phyloP scores from a whole-genome alignment of 345 rosid genomes.

The Lumnitzera littorea region DNA sequence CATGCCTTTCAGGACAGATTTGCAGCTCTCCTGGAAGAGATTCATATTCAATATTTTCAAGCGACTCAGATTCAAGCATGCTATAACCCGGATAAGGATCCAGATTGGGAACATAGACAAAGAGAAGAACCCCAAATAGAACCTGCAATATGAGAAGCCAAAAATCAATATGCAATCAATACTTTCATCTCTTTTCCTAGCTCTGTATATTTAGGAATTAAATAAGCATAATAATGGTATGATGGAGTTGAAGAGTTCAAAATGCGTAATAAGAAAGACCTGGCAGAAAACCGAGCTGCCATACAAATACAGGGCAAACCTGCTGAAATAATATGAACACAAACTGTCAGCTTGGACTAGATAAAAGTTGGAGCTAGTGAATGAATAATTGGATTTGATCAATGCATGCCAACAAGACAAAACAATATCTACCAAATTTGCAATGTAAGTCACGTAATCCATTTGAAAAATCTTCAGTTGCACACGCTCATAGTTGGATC shows the following conservation, averaged over 20 bases:
- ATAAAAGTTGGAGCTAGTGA: too few species aligned
- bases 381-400: too few species aligned
- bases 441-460: too few species aligned
- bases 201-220: neutral
- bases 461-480: too few species aligned
- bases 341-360: too few species aligned
- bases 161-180: neutral
- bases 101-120: conserved; percentile 60
- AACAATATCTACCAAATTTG: too few species aligned
- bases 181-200: neutral
- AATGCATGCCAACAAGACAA: too few species aligned
- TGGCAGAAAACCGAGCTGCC: conserved; percentile 59
- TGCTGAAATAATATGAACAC: conserved; percentile 19
- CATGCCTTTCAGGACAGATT: conserved; percentile 75
- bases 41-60: conserved; percentile 56
- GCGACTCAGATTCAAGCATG: conserved; percentile 31
- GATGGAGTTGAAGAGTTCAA: neutral
- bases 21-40: conserved; percentile 68
- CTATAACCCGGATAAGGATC: conserved; percentile 67
- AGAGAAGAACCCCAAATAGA: conserved; percentile 67
- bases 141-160: conserved; percentile 33
- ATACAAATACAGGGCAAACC: conserved; percentile 43
- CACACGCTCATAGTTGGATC: too few species aligned
- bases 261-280: conserved; percentile 38
- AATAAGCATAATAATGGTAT: neutral